Percentiles rank a stretch among this genome's conserved stretches.
Evolutionary conservation across 495 filamentous ascomycete species (phyloP).

Genomic region (Tuber magnatum): DNA sequence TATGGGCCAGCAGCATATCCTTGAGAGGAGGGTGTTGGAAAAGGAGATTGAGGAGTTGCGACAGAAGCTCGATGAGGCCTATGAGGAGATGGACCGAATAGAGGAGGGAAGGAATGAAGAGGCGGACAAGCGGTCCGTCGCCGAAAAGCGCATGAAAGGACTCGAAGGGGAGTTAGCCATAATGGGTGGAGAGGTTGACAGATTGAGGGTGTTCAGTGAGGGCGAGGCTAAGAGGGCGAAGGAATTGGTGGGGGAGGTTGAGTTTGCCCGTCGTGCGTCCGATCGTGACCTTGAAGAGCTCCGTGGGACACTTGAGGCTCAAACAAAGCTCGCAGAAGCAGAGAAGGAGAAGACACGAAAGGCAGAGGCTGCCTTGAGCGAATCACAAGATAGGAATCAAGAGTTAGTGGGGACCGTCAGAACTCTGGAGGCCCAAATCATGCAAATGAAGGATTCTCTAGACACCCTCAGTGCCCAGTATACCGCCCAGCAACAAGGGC

Average conservation of each 20-base stretch:
- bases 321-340: constrained; percentile 49
- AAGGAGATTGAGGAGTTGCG: constrained; percentile 67
- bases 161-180: constrained; percentile 65
- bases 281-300: constrained; percentile 50
- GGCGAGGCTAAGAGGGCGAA: constrained; percentile 53
- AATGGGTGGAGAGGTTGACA: constrained; percentile 31
- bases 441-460: constrained; percentile 55
- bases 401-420: constrained; percentile 20
- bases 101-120: constrained; percentile 78
- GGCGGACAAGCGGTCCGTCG: constrained; percentile 47
- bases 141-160: constrained; percentile 60
- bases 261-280: constrained; percentile 54
- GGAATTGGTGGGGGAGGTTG: constrained; percentile 51
- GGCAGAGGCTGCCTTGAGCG: constrained; percentile 29
- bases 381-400: constrained; percentile 20
- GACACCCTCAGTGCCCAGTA: constrained; percentile 48
- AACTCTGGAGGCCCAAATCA: constrained; percentile 40
- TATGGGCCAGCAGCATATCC: constrained; percentile 76
- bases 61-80: constrained; percentile 70
- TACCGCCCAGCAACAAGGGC: constrained; percentile 31
- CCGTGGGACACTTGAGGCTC: constrained; percentile 49
- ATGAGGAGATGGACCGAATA: constrained; percentile 80
- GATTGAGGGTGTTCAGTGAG: constrained; percentile 44
- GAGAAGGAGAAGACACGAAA: constrained; percentile 41
- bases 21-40: constrained; percentile 73